phyloP scores from a whole-genome alignment of 2,329 filamentous ascomycete genomes.

The Lomentospora prolificans region DNA sequence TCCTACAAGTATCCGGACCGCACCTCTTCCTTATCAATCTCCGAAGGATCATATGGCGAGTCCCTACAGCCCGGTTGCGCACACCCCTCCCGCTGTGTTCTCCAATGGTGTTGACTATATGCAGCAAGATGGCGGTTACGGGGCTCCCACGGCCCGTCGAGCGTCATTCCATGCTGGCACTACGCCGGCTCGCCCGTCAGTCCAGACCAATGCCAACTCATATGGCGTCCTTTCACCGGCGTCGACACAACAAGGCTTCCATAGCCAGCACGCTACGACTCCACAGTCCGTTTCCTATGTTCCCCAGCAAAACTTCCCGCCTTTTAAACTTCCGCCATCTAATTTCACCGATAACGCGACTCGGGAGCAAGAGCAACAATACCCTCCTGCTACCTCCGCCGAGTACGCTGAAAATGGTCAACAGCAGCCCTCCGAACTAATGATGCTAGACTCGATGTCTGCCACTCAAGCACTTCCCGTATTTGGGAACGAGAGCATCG shows the following conservation, averaged over 20 bases:
- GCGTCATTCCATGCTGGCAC: slow-evolving; percentile 28
- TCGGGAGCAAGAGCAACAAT: slow-evolving; percentile 25
- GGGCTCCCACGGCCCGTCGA: slow-evolving; percentile 20
- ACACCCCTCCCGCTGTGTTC: slow-evolving; percentile 27
- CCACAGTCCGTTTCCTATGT: slow-evolving; percentile 43
- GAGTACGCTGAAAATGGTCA: slow-evolving; percentile 37
- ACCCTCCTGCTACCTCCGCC: slow-evolving; percentile 25
- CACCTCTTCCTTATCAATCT: slow-evolving; percentile 34
- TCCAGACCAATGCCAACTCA: slow-evolving; percentile 36
- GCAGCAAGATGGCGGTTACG: slow-evolving; percentile 28
- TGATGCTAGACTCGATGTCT: slow-evolving; percentile 52
- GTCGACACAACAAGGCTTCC: slow-evolving; percentile 37
- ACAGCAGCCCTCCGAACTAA: slow-evolving; percentile 43
- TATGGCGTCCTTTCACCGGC: slow-evolving; percentile 46
- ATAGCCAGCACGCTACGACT: slow-evolving; percentile 33
- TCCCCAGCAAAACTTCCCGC: slow-evolving; percentile 50
- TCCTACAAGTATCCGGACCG: slow-evolving; percentile 24
- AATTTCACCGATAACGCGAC: slow-evolving; percentile 39
- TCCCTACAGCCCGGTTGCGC: slow-evolving; percentile 36
- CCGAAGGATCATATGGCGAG: slow-evolving; percentile 32
- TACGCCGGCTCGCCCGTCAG: slow-evolving; percentile 32
- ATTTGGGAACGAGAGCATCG: slow-evolving; percentile 70
- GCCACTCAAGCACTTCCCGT: slow-evolving; percentile 67
- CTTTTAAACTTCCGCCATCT: slow-evolving; percentile 53
- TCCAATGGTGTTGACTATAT: slow-evolving; percentile 33